Conservation (phyloP, 116 monocot genomes). For the Posidonia oceanica region DNA sequence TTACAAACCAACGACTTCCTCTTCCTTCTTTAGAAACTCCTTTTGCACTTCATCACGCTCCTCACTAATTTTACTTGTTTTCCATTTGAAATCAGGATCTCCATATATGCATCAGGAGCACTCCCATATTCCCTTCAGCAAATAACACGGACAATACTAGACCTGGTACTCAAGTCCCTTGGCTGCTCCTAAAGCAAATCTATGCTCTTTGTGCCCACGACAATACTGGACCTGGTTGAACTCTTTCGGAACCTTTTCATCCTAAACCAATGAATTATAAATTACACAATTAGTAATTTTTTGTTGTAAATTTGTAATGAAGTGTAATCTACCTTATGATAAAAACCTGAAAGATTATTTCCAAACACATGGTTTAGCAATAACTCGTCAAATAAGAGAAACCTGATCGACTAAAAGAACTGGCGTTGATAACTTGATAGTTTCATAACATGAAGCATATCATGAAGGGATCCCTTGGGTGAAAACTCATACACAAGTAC, state of each 20-base stretch:
- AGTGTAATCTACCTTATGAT: neutral
- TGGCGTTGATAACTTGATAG: neutral
- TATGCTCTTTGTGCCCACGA: conserved; percentile 52
- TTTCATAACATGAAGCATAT: conserved; percentile 48
- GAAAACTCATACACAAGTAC: conserved; percentile 63
- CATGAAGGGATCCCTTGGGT: conserved; percentile 63
- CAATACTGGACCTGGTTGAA: conserved; percentile 41
- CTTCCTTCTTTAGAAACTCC: too few species aligned
- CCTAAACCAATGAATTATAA: conserved; percentile 17
- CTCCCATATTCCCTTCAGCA: too few species aligned
- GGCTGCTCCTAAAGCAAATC: conserved; percentile 53
- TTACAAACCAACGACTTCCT: too few species aligned
- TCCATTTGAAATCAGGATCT: too few species aligned
- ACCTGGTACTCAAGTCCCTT: conserved; percentile 45
- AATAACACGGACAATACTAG: too few species aligned
- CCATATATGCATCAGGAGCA: too few species aligned
- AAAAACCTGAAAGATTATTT: neutral
- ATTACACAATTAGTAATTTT: neutral
- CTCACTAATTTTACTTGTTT: too few species aligned
- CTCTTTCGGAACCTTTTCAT: conserved; percentile 44
- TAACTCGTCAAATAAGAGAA: too few species aligned
- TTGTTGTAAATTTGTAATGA: too few species aligned
- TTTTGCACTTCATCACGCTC: too few species aligned
- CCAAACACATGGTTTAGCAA: too few species aligned
- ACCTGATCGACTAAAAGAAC: neutral